Evolutionary conservation across 1,139 yeast genomes (phyloP), one percentile per base, ranked within the genome.

Genomic region (Nakaseomyces uthaithaninus): DNA sequence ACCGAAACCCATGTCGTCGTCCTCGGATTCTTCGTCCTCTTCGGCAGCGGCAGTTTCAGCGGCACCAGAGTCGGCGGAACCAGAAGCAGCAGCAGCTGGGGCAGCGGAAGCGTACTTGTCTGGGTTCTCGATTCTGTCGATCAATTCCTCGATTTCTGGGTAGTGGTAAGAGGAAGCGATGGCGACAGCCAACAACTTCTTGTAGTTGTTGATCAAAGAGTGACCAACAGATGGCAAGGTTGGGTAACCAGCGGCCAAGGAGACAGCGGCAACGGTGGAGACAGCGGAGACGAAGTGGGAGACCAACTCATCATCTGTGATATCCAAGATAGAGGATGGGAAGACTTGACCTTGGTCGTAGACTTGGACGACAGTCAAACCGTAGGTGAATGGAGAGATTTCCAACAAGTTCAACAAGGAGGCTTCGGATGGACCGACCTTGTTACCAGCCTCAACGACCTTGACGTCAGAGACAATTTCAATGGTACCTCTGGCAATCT

Each of bases 401-500:
- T 91, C 83, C 76, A 91, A 81, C 97, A 91, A 86, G 89, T 91
- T 91, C 72, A 91, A 83, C 74, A 91, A 80, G 62, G 96, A 71
- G 59, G 99, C 98, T 80, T 91, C 99, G 65, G 98, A 91, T 63
- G 94, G 95, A 77, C 99, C 99, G 65, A 91, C 98, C 74, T 74
- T 86, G 68, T 66, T 66, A 65, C 85, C 85, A 52, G 81, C 77
- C 55, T 73, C 78, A 66, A 89, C 95, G 68, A 91, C 95, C 78
- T 85, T 85, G 66, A 91, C 95, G 68, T 93, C 98, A 61, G 84
- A 74, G 71, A 86, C 89, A 74, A 91, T 91, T 77, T 91, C 99
- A 82, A 91, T 91, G 74, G 95, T 86, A 91, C 99, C 99, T 84
- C 99, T 89, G 74, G 95, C 93, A 87, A 91, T 91, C 93, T 91